phyloP scores from a whole-genome alignment of 768 basidiomycete species.

The Exidia glandulosa region DNA sequence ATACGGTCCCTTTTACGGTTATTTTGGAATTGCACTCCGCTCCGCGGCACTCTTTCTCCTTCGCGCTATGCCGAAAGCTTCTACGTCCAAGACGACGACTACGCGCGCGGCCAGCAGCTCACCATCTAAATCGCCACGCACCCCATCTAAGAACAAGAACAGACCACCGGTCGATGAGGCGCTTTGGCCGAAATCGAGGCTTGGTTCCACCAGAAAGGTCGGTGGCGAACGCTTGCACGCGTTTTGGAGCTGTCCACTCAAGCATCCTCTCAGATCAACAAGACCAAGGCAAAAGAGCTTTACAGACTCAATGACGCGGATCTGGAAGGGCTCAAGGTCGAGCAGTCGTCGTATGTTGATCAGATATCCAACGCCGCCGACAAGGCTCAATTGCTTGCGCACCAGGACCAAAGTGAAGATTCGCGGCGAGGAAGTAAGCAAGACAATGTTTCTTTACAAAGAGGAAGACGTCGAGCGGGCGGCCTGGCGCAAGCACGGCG shows the following conservation, averaged over 20 bases:
- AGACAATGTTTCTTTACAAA: not conserved
- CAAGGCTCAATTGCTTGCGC: no score
- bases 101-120: not conserved
- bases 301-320: not conserved
- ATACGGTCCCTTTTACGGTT: no score
- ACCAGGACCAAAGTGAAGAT: no score
- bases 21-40: no score
- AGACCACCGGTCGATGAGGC: not conserved
- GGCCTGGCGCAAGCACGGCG: constrained; percentile 17
- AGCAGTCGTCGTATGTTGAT: not conserved
- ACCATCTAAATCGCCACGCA: not conserved
- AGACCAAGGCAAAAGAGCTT: not conserved
- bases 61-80: not conserved
- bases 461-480: constrained; percentile 13
- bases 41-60: no score
- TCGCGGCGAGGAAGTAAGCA: no score
- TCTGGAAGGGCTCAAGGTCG: not conserved
- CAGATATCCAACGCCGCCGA: no score
- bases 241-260: not conserved
- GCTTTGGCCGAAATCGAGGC: not conserved
- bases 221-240: not conserved
- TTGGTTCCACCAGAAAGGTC: not conserved
- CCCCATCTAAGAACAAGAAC: not conserved
- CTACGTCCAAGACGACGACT: not conserved
- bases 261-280: not conserved